A percentile compares a stretch with the other conserved stretches of the same genome.
These are phyloP conservation scores for Massariosphaeria phaeospora DNA, from an alignment of 495 filamentous ascomycete genomes.

Conservation along the genomic window DNA sequence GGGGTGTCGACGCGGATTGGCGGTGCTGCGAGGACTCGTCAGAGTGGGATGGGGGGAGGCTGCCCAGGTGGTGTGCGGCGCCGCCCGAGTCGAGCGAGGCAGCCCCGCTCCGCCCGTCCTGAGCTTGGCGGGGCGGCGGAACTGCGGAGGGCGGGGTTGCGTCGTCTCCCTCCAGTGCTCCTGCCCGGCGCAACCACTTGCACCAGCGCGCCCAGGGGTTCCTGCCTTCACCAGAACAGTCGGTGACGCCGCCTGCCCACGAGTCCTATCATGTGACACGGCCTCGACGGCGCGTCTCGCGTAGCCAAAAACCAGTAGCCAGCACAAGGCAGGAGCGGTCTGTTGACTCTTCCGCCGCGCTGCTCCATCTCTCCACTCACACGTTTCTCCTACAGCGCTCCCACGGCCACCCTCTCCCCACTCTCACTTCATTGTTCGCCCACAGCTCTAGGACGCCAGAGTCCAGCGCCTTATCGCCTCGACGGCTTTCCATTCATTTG, in stretches of 20 bases:
- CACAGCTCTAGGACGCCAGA: conserved; percentile 22
- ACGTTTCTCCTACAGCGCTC: conserved; percentile 9
- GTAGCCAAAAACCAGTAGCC: too few species aligned
- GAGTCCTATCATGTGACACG: too few species aligned
- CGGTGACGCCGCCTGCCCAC: too few species aligned
- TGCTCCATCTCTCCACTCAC: conserved; percentile 6
- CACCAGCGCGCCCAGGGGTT: too few species aligned
- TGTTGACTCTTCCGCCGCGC: conserved; percentile 12
- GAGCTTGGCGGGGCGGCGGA: not conserved
- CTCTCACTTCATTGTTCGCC: conserved; percentile 18
- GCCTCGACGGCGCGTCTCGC: too few species aligned
- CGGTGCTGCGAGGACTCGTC: conserved; percentile 14
- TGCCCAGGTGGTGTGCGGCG: conserved; percentile 4
- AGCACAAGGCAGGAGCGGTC: conserved; percentile 22
- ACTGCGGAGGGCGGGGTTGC: not conserved
- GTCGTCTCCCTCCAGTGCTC: not conserved
- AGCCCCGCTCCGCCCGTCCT: conserved; percentile 11
- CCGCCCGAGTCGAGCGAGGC: conserved; percentile 12
- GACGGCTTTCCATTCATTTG: conserved; percentile 24
- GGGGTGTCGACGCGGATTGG: conserved; percentile 15
- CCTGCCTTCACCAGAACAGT: not conserved
- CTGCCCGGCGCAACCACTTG: not conserved
- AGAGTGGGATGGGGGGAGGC: conserved; percentile 19
- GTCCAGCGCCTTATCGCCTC: not conserved
- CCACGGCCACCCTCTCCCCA: not conserved